Evolutionary conservation across 2,329 filamentous ascomycete genomes (phyloP), one percentile per base, ranked within the genome.

Genomic region (Colletotrichum siamense): DNA sequence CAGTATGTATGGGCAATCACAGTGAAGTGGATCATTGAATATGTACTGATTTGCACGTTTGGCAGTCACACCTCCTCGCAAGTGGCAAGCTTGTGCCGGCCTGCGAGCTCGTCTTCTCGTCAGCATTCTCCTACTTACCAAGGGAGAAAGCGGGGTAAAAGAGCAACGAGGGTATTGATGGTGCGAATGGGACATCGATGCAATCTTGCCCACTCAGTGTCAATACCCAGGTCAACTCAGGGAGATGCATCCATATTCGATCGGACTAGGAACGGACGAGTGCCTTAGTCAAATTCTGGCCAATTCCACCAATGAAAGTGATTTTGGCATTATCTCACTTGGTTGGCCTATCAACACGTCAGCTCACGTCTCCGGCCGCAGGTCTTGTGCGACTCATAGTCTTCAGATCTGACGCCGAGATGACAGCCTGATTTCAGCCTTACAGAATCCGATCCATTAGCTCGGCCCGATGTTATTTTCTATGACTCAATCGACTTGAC

Each of bases 141-240:
- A 2, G 10, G n/a, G 1, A 49, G 44, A 49, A 22, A 49, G n/a
- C 4, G n/a, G n/a, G 6, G 18, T 12, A 12, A 12, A 4, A 49
- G 3, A 6, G 3, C 2, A 6, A 12, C 2, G 1, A n/a, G n/a
- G 4, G 18, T 22, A 22, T 22, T 22, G 18, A 49, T 4, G 1
- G 18, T 13, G n/a, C 18, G 4, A n/a, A 0, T 0, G 18, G 18
- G 5, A 22, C 6, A 0, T 7, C 4, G 18, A 49, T n/a, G 39
- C 6, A 44, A 6, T 44, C 5, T 5, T 44, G 16, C 8, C 0
- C 4, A 22, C 3, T 49, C 3, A 1, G 3, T 49, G 39, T 1
- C 39, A 49, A 0, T 0, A 7, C 44, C n/a, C 44, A 49, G 6
- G 0, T 22, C 10, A 22, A 49, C 44, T 22, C 10, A 49, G 10